These are phyloP conservation scores for Zasmidium citrigriseum DNA, from an alignment of 2,329 filamentous ascomycete genomes.

Conservation along the genomic window DNA sequence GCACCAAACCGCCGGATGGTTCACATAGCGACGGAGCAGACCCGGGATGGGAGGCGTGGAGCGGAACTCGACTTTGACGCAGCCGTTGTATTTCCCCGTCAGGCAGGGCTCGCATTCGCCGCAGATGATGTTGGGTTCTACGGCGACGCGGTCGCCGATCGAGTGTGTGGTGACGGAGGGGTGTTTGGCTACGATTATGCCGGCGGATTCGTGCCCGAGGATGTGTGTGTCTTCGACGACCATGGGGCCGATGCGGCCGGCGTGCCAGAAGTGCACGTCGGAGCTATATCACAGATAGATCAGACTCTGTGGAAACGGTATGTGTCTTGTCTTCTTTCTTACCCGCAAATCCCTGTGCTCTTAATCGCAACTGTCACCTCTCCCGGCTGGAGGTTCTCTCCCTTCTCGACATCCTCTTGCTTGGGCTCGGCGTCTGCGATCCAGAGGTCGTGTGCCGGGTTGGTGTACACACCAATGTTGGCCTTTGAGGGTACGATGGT, in stretches of 20 bases:
- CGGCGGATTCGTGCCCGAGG: slow-evolving; percentile 90
- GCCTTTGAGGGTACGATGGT: slow-evolving; percentile 62
- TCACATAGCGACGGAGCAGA: slow-evolving; percentile 87
- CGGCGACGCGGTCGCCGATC: slow-evolving; percentile 84
- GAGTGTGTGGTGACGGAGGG: slow-evolving; percentile 76
- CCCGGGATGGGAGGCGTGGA: slow-evolving; percentile 89
- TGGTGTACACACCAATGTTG: slow-evolving; percentile 96
- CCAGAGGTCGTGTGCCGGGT: slow-evolving; percentile 90
- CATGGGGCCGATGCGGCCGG: slow-evolving; percentile 94
- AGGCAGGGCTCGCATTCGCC: slow-evolving; percentile 86
- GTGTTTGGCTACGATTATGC: slow-evolving; percentile 76
- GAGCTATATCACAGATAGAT: slow-evolving; percentile 58
- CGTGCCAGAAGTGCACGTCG: slow-evolving; percentile 97
- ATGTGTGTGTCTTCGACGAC: slow-evolving; percentile 86
- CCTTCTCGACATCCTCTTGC: slow-evolving; percentile 70
- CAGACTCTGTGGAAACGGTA: background rate
- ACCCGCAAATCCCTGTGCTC: slow-evolving; percentile 96
- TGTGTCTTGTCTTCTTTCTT: slow-evolving; percentile 37
- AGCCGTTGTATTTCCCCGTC: slow-evolving; percentile 93
- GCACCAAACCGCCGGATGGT: slow-evolving; percentile 92
- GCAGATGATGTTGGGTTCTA: slow-evolving; percentile 95
- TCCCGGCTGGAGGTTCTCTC: slow-evolving; percentile 70
- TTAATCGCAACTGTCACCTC: slow-evolving; percentile 88
- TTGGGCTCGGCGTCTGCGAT: slow-evolving; percentile 76
- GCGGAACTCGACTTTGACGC: slow-evolving; percentile 80